A percentile compares a stretch with the other conserved stretches of the same genome.
Evolutionary conservation across 179 eudicot genomes (phyloP).

Genomic region (Spinacia oleracea): DNA sequence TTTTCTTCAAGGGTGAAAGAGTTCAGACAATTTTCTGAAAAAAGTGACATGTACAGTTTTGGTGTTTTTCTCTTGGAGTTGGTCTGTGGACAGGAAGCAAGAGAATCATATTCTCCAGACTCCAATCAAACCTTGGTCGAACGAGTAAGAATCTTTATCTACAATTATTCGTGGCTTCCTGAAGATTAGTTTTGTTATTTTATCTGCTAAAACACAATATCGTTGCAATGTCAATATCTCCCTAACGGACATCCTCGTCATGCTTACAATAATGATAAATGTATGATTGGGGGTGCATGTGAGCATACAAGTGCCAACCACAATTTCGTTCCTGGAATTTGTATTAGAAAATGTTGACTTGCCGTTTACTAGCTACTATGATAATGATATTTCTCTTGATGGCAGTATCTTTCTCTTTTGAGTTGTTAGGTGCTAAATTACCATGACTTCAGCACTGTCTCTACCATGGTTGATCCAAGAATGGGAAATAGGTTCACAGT

Average conservation of each 20-base stretch:
- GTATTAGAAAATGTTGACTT: background rate
- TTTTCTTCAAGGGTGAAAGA: slow-evolving; percentile 73
- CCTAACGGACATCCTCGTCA: slow-evolving; percentile 12
- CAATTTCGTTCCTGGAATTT: no score
- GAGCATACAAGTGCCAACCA: background rate
- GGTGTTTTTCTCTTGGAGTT: slow-evolving; percentile 91
- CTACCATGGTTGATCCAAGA: slow-evolving; percentile 66
- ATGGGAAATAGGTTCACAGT: slow-evolving; percentile 76
- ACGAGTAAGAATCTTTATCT: slow-evolving; percentile 56
- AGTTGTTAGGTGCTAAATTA: slow-evolving; percentile 62
- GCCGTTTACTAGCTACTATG: background rate
- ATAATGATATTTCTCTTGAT: slow-evolving; percentile 6
- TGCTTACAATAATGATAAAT: background rate
- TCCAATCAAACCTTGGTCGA: slow-evolving; percentile 64
- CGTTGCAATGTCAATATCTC: slow-evolving; percentile 19
- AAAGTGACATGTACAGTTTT: slow-evolving; percentile 92
- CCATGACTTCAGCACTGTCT: slow-evolving; percentile 58
- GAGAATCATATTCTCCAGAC: slow-evolving; percentile 51
- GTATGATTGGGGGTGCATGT: slow-evolving; percentile 21
- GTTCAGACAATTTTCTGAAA: slow-evolving; percentile 82
- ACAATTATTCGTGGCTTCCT: background rate
- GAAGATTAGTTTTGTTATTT: slow-evolving; percentile 19
- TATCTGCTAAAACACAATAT: slow-evolving; percentile 19
- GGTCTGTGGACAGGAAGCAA: slow-evolving; percentile 82
- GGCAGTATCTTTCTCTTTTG: slow-evolving; percentile 14